Evolutionary conservation across 2,329 filamentous ascomycete genomes (phyloP).

Genomic region (Colletotrichum navitas): DNA sequence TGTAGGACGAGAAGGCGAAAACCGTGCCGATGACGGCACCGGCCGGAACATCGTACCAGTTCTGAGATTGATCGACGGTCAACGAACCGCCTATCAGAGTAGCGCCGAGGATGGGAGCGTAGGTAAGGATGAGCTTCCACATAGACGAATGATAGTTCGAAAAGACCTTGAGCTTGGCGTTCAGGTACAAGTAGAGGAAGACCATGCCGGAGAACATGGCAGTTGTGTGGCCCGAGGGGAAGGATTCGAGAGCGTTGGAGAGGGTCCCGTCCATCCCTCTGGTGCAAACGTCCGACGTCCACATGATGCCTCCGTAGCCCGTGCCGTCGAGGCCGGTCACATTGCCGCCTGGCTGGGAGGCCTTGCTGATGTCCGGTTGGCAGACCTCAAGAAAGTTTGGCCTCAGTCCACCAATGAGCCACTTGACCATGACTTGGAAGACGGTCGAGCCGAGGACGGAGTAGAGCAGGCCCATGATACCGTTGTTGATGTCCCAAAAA

Average conservation of each 20-base stretch:
- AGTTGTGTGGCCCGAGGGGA: constrained; percentile 81
- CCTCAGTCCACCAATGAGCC: constrained; percentile 77
- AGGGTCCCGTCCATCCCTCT: constrained; percentile 74
- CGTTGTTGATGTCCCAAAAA: constrained; percentile 80
- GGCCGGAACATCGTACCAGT: constrained; percentile 79
- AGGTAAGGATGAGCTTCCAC: constrained; percentile 78
- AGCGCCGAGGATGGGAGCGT: constrained; percentile 76
- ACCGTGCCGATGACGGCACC: constrained; percentile 74
- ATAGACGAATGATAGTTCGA: constrained; percentile 79
- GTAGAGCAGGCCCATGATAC: constrained; percentile 76
- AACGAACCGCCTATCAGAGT: constrained; percentile 76
- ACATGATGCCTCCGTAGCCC: constrained; percentile 74
- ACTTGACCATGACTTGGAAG: constrained; percentile 83
- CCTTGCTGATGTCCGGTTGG: constrained; percentile 66
- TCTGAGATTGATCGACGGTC: constrained; percentile 80
- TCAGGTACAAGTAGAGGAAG: constrained; percentile 79
- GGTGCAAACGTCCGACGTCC: constrained; percentile 77
- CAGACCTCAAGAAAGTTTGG: constrained; percentile 81
- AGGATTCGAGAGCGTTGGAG: constrained; percentile 76
- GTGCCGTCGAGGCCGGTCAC: constrained; percentile 58
- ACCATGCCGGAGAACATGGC: constrained; percentile 80
- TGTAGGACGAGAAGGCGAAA: constrained; percentile 74
- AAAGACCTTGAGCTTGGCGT: constrained; percentile 83
- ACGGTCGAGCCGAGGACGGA: constrained; percentile 76
- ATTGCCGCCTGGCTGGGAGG: constrained; percentile 57